Evolutionary conservation across 2,329 filamentous ascomycete species (phyloP).

Genomic region (Fusarium sp.): DNA sequence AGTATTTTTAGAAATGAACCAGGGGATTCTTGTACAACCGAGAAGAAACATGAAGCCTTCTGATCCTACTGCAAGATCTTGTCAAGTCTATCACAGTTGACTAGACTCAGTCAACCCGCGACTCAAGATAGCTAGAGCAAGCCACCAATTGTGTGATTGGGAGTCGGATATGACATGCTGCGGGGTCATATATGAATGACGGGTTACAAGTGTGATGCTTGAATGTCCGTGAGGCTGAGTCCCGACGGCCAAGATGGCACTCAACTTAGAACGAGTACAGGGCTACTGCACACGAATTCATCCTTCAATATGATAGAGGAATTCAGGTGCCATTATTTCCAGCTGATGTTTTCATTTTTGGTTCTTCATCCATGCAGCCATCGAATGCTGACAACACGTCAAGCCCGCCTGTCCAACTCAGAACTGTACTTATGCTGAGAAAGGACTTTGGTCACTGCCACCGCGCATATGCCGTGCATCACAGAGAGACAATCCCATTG

Average conservation of each 20-base stretch:
- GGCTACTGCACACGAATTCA: neutral
- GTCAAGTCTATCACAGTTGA: neutral
- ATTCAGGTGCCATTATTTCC: neutral
- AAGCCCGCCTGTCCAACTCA: neutral
- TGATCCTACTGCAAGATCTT: neutral
- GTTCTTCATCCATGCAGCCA: neutral
- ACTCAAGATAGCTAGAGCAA: neutral
- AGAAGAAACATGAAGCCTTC: too few relatives aligned
- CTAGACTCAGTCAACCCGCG: neutral
- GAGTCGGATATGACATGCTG: neutral
- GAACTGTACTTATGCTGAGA: neutral
- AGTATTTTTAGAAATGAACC: neutral
- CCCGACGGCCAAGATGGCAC: neutral
- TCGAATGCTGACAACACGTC: neutral
- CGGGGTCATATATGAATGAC: neutral
- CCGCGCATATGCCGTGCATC: neutral
- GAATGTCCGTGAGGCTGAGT: neutral
- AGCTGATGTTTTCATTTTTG: neutral
- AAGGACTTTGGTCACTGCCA: slow-evolving; percentile 13
- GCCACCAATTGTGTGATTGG: neutral
- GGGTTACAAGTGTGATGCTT: neutral
- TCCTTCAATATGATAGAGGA: too few relatives aligned
- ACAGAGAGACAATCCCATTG: neutral
- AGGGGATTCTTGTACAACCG: neutral
- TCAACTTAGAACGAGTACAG: neutral